Evolutionary conservation across 2,329 filamentous ascomycete species (phyloP).

Genomic region (Fusarium chlamydosporum): DNA sequence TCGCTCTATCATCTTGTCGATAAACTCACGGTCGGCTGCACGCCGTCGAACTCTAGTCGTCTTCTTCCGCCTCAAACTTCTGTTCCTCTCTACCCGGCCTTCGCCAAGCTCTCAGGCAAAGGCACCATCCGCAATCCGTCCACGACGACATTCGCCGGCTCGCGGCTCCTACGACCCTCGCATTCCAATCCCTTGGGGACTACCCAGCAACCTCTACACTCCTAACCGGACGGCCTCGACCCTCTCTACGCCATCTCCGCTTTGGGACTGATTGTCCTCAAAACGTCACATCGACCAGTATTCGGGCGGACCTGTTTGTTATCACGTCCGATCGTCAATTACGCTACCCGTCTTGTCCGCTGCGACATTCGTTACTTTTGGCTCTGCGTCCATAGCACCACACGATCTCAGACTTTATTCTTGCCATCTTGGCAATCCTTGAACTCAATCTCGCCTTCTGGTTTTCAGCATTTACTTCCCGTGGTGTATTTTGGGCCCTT

Average conservation of each 20-base stretch:
- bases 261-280: conserved; percentile 41
- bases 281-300: conserved; percentile 40
- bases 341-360: conserved; percentile 29
- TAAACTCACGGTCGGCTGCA: conserved; percentile 43
- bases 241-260: conserved; percentile 39
- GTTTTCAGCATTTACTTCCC: conserved; percentile 6
- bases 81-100: conserved; percentile 22
- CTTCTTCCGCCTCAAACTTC: conserved; percentile 21
- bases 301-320: conserved; percentile 27
- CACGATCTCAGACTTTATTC: conserved; percentile 20
- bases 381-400: conserved; percentile 18
- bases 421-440: conserved; percentile 24
- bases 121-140: conserved; percentile 44
- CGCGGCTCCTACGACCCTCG: conserved; percentile 35
- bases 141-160: conserved; percentile 44
- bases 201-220: conserved; percentile 36
- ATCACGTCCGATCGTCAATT: conserved; percentile 29
- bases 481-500: conserved; percentile 30
- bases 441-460: conserved; percentile 25
- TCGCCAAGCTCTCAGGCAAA: conserved; percentile 42
- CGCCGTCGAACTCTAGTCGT: conserved; percentile 48
- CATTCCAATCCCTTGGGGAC: conserved; percentile 48
- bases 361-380: conserved; percentile 24
- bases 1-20: conserved; percentile 31
- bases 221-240: conserved; percentile 37